Evolutionary conservation across 306 rosid genomes (phyloP).

Genomic region (Arachis stenosperma): DNA sequence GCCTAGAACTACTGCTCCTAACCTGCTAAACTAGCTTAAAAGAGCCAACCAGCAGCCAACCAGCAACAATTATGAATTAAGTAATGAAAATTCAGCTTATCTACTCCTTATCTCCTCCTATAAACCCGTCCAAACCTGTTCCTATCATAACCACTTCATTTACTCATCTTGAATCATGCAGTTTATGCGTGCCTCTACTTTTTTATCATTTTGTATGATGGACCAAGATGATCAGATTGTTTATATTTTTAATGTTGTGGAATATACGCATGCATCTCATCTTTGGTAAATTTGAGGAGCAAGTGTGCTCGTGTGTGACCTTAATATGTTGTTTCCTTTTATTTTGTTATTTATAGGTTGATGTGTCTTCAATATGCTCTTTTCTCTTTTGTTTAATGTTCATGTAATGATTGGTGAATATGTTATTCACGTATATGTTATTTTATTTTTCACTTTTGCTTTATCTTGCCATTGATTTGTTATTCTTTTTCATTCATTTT

Average conservation of each 20-base stretch:
- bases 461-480: constrained; percentile 5
- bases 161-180: background rate
- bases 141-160: background rate
- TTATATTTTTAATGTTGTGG: no score
- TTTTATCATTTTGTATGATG: background rate
- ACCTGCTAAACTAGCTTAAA: no score
- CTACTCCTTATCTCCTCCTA: no score
- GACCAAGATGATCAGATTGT: background rate
- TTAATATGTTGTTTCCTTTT: background rate
- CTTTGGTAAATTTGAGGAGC: background rate
- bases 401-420: background rate
- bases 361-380: background rate
- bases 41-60: no score
- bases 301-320: constrained; percentile 1
- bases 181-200: background rate
- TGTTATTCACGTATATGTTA: background rate
- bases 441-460: background rate
- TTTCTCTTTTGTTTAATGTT: background rate
- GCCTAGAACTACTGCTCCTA: no score
- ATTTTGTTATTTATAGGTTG: background rate
- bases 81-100: no score
- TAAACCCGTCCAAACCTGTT: no score
- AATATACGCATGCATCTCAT: no score
- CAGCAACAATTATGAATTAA: no score
- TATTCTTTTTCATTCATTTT: background rate